Percentiles rank a stretch among this genome's conserved stretches.
These are phyloP conservation scores for Curvularia spicifera DNA, from an alignment of 2,329 filamentous ascomycete genomes.

Conservation along the genomic window DNA sequence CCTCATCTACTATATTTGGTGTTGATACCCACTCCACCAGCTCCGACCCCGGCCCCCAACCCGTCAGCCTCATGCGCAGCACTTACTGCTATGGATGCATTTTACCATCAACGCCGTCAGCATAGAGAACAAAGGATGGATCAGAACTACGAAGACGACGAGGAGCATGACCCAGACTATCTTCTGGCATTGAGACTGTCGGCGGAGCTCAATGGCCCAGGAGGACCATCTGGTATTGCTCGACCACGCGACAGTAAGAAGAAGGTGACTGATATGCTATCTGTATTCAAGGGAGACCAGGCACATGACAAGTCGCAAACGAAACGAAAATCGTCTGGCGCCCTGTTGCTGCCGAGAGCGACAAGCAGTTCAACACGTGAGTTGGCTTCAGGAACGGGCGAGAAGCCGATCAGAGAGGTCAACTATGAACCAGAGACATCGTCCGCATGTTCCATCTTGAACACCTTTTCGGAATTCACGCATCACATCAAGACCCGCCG, in stretches of 20 bases:
- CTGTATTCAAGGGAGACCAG: slow-evolving; percentile 10
- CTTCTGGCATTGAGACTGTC: slow-evolving; percentile 9
- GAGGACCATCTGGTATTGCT: not conserved
- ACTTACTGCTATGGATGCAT: not conserved
- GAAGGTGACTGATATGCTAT: slow-evolving; percentile 13
- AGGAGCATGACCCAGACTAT: not conserved
- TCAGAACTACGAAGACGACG: not conserved
- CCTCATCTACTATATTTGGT: not conserved
- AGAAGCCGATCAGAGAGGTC: not conserved
- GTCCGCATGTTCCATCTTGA: slow-evolving; percentile 4
- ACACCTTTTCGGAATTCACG: slow-evolving; percentile 19
- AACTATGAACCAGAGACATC: slow-evolving; percentile 11
- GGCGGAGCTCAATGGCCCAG: slow-evolving; percentile 13
- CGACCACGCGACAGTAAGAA: slow-evolving; percentile 8
- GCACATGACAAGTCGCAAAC: not conserved
- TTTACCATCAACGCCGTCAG: not conserved
- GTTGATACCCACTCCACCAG: not conserved
- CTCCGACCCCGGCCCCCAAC: not conserved
- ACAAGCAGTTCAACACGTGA: not conserved
- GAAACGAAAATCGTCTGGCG: not conserved
- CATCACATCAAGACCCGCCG: slow-evolving; percentile 15
- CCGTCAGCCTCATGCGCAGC: not conserved
- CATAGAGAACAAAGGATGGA: not conserved
- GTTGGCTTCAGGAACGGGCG: not conserved
- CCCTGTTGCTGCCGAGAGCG: not conserved